Evolutionary conservation across 139 green algal genomes (phyloP).

Genomic region (Micractinium sp.): DNA sequence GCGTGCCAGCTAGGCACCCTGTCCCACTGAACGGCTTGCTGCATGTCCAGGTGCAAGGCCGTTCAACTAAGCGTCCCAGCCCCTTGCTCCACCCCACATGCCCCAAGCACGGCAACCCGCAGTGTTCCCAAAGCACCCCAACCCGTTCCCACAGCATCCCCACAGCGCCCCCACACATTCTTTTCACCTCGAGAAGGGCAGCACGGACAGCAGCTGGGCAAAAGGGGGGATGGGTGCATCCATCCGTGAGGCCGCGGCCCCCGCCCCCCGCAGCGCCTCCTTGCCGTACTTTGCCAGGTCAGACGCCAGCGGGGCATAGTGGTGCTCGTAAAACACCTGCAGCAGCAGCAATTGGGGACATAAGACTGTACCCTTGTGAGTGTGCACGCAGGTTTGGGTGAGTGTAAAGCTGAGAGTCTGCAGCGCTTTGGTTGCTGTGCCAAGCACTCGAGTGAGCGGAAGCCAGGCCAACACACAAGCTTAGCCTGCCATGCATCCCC

Average conservation of each 20-base stretch:
- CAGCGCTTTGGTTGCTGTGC: too few relatives aligned
- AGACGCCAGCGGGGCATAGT: conserved; percentile 62
- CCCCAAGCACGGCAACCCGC: neutral
- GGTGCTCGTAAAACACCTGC: conserved; percentile 29
- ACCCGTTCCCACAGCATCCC: too few relatives aligned
- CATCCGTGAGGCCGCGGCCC: conserved; percentile 38
- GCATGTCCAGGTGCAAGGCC: too few relatives aligned
- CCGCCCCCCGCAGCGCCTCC: conserved; percentile 32
- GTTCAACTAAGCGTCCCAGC: too few relatives aligned
- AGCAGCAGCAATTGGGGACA: too few relatives aligned
- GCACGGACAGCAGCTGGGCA: conserved; percentile 67
- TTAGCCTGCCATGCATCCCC: neutral
- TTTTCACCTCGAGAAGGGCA: conserved; percentile 61
- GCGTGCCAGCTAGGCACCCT: too few relatives aligned
- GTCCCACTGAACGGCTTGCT: neutral
- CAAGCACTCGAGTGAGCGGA: too few relatives aligned
- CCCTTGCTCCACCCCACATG: too few relatives aligned
- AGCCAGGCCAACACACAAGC: neutral
- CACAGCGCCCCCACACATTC: too few relatives aligned
- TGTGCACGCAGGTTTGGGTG: too few relatives aligned
- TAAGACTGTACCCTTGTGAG: too few relatives aligned
- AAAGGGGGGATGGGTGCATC: conserved; percentile 63
- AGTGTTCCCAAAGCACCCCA: neutral
- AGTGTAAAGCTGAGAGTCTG: too few relatives aligned
- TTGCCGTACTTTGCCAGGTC: conserved; percentile 43